Percentiles rank a stretch among this genome's conserved stretches.
phyloP scores from a whole-genome alignment of 2,329 filamentous ascomycete species.

The Domatiomyces globalis region DNA sequence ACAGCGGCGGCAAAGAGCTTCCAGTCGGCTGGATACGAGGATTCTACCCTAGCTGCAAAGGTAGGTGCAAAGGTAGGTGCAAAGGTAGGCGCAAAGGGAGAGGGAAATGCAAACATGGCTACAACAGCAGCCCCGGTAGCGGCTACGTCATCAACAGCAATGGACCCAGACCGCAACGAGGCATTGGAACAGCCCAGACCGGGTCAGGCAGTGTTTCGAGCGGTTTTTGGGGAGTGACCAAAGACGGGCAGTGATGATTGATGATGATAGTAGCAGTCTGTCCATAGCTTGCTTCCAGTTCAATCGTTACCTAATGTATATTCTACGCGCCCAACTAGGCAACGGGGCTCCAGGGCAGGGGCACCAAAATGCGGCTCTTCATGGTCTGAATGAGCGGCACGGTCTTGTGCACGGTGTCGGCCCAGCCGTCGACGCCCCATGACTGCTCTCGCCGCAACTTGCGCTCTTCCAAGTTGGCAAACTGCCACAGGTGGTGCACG shows the following conservation, averaged over 20 bases:
- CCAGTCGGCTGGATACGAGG: slow-evolving; percentile 23
- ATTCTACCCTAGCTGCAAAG: not conserved
- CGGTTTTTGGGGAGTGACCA: slow-evolving; percentile 61
- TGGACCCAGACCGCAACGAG: slow-evolving; percentile 65
- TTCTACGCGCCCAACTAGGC: slow-evolving; percentile 35
- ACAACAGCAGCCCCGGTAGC: slow-evolving; percentile 3
- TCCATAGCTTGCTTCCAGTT: not conserved
- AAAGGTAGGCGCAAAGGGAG: not conserved
- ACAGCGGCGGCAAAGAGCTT: slow-evolving; percentile 13
- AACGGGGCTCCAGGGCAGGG: slow-evolving; percentile 93
- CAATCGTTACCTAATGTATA: not conserved
- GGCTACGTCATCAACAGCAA: slow-evolving; percentile 21
- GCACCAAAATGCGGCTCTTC: slow-evolving; percentile 85
- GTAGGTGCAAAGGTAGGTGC: not conserved
- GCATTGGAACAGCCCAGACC: slow-evolving; percentile 61
- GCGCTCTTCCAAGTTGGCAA: slow-evolving; percentile 88
- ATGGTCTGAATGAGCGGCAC: slow-evolving; percentile 93
- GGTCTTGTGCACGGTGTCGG: slow-evolving; percentile 94
- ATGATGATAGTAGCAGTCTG: not conserved
- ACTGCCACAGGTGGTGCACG: slow-evolving; percentile 97
- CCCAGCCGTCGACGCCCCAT: slow-evolving; percentile 91
- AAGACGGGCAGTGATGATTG: slow-evolving; percentile 9
- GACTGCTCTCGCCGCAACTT: slow-evolving; percentile 83
- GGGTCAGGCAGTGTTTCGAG: slow-evolving; percentile 68
- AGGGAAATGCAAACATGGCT: not conserved